phyloP scores from a whole-genome alignment of 306 rosid genomes.

The Erythrophleum fordii region DNA sequence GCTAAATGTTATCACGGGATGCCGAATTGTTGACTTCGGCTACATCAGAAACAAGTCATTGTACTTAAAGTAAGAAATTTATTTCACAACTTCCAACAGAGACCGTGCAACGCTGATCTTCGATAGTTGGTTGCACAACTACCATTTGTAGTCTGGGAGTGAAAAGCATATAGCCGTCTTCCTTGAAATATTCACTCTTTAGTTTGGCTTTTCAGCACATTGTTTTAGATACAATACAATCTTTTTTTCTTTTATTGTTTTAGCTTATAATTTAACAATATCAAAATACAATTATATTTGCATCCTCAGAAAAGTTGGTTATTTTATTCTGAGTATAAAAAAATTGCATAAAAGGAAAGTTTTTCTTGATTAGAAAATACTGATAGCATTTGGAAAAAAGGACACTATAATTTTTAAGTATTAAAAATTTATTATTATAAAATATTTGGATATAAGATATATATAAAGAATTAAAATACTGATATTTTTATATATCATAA shows the following conservation, averaged over 20 bases:
- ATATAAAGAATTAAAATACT: too few relatives aligned
- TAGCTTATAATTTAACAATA: neutral
- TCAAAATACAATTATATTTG: neutral
- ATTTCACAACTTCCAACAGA: constrained; percentile 25
- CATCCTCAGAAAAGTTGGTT: neutral
- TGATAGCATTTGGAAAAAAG: neutral
- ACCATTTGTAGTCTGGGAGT: constrained; percentile 22
- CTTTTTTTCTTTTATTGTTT: neutral
- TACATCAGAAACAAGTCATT: constrained; percentile 34
- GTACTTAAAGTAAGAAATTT: constrained; percentile 26
- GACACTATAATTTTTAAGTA: neutral
- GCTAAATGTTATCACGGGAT: constrained; percentile 20
- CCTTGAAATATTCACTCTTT: constrained; percentile 12
- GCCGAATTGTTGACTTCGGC: constrained; percentile 43
- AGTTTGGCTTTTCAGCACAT: constrained; percentile 20
- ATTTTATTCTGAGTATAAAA: neutral
- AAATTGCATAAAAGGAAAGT: too few relatives aligned
- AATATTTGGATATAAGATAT: too few relatives aligned
- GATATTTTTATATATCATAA: too few relatives aligned
- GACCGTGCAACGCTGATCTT: constrained; percentile 27
- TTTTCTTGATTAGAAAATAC: neutral
- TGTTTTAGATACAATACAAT: constrained; percentile 19
- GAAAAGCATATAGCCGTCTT: constrained; percentile 17
- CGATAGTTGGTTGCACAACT: constrained; percentile 39
- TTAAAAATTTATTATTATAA: neutral